Conservation (phyloP, 2,329 filamentous ascomycete species). For the Aspergillus texensis region DNA sequence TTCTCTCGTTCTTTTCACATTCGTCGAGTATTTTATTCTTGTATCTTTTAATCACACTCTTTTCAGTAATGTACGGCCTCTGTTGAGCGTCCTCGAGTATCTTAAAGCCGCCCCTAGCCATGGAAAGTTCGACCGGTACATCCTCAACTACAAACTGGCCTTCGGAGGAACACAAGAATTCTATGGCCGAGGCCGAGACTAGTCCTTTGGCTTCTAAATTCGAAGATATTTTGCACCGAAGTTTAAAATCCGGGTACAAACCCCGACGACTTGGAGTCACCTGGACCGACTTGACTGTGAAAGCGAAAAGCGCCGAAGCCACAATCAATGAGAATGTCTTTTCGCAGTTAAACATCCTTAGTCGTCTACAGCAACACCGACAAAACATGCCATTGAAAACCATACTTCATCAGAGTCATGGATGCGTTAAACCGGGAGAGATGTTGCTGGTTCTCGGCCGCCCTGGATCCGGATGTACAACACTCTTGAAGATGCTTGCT, state of each 20-base stretch:
- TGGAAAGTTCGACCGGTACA: background rate
- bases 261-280: background rate
- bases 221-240: background rate
- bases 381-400: slow-evolving; percentile 38
- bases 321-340: slow-evolving; percentile 6
- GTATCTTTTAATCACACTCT: background rate
- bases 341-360: slow-evolving; percentile 4
- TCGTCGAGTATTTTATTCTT: background rate
- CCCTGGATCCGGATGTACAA: slow-evolving; percentile 69
- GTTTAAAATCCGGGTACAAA: background rate
- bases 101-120: background rate
- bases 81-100: background rate
- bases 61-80: background rate
- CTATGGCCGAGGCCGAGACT: background rate
- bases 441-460: slow-evolving; percentile 70
- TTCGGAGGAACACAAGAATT: background rate
- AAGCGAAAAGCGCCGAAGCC: slow-evolving; percentile 2
- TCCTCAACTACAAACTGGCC: background rate
- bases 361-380: background rate
- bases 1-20: background rate
- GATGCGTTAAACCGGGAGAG: slow-evolving; percentile 70
- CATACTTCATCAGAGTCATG: slow-evolving; percentile 64
- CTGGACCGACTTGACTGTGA: slow-evolving; percentile 4
- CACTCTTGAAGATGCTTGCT: slow-evolving; percentile 67
- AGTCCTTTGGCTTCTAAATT: background rate